phyloP scores from a whole-genome alignment of 148 eudicot species.

The Persicaria tinctoria region DNA sequence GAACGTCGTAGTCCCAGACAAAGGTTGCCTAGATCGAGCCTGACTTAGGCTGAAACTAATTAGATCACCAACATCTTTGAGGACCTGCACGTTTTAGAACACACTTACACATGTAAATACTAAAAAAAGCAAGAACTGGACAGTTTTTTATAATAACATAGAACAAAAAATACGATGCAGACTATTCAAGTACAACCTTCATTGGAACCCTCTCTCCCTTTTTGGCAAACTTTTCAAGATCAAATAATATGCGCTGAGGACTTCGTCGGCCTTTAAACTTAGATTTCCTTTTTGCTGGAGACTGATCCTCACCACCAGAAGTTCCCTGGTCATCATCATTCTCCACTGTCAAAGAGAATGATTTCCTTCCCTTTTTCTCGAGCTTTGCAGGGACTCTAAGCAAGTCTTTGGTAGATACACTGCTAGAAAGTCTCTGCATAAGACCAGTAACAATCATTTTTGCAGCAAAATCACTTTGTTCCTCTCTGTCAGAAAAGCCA shows the following conservation, averaged over 20 bases:
- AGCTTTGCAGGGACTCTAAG: constrained; percentile 81
- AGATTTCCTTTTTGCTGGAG: constrained; percentile 36
- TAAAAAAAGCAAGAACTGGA: background rate
- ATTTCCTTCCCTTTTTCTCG: constrained; percentile 50
- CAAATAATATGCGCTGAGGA: constrained; percentile 56
- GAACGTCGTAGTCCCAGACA: constrained; percentile 86
- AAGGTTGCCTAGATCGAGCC: constrained; percentile 64
- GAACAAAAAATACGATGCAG: background rate
- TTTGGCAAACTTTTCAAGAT: constrained; percentile 59
- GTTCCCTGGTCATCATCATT: constrained; percentile 35
- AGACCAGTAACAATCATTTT: constrained; percentile 62
- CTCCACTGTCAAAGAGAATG: constrained; percentile 65
- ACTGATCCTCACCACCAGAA: constrained; percentile 29
- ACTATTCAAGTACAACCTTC: constrained; percentile 40
- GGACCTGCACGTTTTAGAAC: constrained; percentile 44
- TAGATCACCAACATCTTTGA: constrained; percentile 66
- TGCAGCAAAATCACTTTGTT: constrained; percentile 52
- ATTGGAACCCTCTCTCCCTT: constrained; percentile 67
- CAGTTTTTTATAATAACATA: background rate
- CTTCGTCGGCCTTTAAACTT: constrained; percentile 38
- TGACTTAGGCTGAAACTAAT: constrained; percentile 52
- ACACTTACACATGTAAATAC: constrained; percentile 1
- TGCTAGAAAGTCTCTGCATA: constrained; percentile 31
- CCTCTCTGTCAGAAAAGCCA: constrained; percentile 35
- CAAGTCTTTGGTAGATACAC: constrained; percentile 34